Conservation (phyloP, 139 green algal species). For the Desmodesmus armatus region DNA sequence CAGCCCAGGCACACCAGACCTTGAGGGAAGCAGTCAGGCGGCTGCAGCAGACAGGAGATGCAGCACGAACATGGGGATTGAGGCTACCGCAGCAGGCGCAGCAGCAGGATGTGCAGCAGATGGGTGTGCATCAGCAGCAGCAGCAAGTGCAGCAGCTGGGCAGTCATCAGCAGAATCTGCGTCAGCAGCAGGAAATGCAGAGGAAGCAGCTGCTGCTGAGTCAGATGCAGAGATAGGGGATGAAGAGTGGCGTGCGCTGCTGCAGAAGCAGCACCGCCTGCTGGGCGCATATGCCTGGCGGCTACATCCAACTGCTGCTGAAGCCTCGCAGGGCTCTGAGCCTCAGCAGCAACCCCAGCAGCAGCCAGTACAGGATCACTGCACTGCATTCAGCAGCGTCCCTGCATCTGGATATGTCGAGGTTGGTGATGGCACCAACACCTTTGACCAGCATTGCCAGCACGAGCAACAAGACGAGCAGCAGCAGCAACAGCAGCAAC, state of each 20-base stretch:
- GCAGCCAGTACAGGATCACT: too few relatives aligned
- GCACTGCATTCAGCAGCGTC: too few relatives aligned
- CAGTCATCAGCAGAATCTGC: not conserved
- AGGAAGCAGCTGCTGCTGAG: not conserved
- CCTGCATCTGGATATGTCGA: not conserved
- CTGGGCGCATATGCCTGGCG: not conserved
- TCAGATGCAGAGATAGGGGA: constrained; percentile 10
- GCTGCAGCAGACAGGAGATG: too few relatives aligned
- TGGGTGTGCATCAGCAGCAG: not conserved
- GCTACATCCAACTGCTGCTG: not conserved
- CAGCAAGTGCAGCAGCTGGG: not conserved
- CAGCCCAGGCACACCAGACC: too few relatives aligned
- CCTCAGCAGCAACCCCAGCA: constrained; percentile 7
- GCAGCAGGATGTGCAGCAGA: not conserved
- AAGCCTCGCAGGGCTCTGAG: not conserved
- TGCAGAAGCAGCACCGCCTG: constrained; percentile 3
- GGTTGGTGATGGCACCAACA: too few relatives aligned
- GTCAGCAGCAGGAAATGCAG: not conserved
- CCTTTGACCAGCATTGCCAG: too few relatives aligned
- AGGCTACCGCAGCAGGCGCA: not conserved
- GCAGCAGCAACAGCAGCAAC: not conserved
- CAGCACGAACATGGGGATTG: not conserved
- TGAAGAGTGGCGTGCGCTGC: not conserved
- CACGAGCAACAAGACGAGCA: constrained; percentile 1
- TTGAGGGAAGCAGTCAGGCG: too few relatives aligned